Evolutionary conservation across 345 rosid species (phyloP).

Genomic region (Euphorbia tirucalli): DNA sequence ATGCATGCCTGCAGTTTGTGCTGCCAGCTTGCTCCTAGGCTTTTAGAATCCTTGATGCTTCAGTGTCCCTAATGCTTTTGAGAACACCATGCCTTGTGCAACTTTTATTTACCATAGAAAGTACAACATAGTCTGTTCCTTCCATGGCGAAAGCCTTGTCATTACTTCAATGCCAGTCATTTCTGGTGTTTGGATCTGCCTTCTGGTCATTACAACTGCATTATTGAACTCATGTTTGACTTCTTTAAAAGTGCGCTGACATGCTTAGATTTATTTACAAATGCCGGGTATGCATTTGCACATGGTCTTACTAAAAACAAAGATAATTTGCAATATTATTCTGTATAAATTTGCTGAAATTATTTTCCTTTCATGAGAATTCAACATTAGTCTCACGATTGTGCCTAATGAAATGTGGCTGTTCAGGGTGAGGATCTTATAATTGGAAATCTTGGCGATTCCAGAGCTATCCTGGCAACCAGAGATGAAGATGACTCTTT

Average conservation of each 20-base stretch:
- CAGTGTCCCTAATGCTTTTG: background rate
- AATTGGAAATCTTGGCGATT: conserved; percentile 86
- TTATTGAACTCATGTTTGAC: background rate
- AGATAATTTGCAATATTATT: background rate
- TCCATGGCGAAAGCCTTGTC: background rate
- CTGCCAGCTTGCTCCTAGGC: background rate
- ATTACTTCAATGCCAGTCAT: background rate
- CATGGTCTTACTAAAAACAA: background rate
- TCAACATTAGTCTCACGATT: background rate
- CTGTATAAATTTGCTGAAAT: background rate
- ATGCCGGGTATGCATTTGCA: background rate
- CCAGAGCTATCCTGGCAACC: conserved; percentile 87
- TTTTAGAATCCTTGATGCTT: background rate
- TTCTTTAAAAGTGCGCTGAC: background rate
- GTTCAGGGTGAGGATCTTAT: conserved; percentile 75
- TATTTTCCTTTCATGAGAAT: background rate
- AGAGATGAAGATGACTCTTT: conserved; percentile 62
- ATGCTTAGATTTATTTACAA: background rate
- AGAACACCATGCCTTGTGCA: background rate
- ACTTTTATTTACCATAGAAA: background rate
- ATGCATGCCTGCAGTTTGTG: background rate
- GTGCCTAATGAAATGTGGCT: conserved; percentile 16
- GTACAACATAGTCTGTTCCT: background rate
- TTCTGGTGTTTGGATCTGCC: background rate
- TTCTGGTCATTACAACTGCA: background rate